A percentile compares a stretch with the other conserved stretches of the same genome.
These are phyloP conservation scores for Metarhizium anisopliae DNA, from an alignment of 2,329 filamentous ascomycete species.

Conservation along the genomic window DNA sequence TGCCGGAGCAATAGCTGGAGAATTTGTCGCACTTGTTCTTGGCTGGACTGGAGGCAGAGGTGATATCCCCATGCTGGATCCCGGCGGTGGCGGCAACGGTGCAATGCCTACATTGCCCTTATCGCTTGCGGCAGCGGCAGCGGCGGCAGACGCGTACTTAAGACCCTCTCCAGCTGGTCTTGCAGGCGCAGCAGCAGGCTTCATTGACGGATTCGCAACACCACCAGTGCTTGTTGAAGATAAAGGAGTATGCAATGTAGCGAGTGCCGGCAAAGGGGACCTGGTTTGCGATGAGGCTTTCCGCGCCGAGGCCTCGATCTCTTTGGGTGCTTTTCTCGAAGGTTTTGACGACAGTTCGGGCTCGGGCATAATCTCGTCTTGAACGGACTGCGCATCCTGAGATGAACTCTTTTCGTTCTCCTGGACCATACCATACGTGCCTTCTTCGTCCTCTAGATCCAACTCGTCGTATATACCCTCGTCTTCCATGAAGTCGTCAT, in stretches of 20 bases:
- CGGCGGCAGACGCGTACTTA: slow-evolving; percentile 94
- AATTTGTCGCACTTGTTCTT: slow-evolving; percentile 45
- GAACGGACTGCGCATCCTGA: slow-evolving; percentile 86
- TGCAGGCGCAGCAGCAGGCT: slow-evolving; percentile 79
- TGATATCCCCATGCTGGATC: slow-evolving; percentile 37
- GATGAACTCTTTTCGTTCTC: slow-evolving; percentile 89
- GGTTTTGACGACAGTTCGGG: slow-evolving; percentile 35
- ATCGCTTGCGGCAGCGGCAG: slow-evolving; percentile 83
- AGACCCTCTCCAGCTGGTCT: slow-evolving; percentile 81
- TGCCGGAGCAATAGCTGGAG: slow-evolving; percentile 38
- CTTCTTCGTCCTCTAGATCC: slow-evolving; percentile 86
- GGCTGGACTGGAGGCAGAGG: slow-evolving; percentile 44
- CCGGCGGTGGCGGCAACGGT: slow-evolving; percentile 83
- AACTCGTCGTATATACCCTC: slow-evolving; percentile 94
- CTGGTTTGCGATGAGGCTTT: slow-evolving; percentile 86
- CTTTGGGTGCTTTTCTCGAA: slow-evolving; percentile 49
- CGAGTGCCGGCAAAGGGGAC: slow-evolving; percentile 85
- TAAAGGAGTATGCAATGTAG: slow-evolving; percentile 73
- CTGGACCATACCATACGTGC: slow-evolving; percentile 67
- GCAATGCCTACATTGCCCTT: slow-evolving; percentile 85
- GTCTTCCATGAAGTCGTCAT: slow-evolving; percentile 86
- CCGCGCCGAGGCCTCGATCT: slow-evolving; percentile 49
- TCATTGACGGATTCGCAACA: slow-evolving; percentile 59
- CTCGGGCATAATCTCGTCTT: slow-evolving; percentile 65
- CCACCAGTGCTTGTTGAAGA: slow-evolving; percentile 53